A percentile compares a stretch with the other conserved stretches of the same genome.
These are phyloP conservation scores for Penicillium sp. DNA, from an alignment of 2,329 filamentous ascomycete genomes.

Conservation along the genomic window DNA sequence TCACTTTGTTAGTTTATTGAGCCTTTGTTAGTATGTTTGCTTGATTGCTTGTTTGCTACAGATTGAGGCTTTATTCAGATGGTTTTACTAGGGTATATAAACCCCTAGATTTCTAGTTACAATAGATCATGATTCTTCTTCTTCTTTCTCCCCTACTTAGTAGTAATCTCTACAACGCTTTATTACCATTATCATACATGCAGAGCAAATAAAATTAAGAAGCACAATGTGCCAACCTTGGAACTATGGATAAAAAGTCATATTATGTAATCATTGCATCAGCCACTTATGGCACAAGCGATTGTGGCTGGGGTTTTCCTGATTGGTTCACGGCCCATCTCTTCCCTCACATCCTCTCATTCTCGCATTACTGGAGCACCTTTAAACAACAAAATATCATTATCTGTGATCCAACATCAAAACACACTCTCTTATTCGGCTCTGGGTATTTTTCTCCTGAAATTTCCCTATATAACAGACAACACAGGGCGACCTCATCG, in stretches of 20 bases:
- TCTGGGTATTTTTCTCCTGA: background rate
- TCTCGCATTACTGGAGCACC: background rate
- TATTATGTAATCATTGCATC: background rate
- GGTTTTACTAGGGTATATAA: too few species aligned
- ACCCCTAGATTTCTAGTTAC: too few species aligned
- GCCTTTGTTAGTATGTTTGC: too few species aligned
- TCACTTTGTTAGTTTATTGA: too few species aligned
- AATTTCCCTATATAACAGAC: background rate
- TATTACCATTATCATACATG: too few species aligned
- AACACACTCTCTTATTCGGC: background rate
- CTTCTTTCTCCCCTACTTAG: too few species aligned
- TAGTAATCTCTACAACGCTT: too few species aligned
- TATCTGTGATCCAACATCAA: background rate
- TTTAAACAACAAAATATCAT: background rate
- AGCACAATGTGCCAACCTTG: background rate
- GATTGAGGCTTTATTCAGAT: too few species aligned
- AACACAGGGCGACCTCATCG: background rate
- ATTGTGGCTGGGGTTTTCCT: conserved; percentile 4
- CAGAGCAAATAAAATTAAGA: background rate
- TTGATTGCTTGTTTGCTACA: too few species aligned
- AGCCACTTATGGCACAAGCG: background rate
- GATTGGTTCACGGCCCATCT: conserved; percentile 6
- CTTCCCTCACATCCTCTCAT: conserved; percentile 5
- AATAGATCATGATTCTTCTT: too few species aligned
- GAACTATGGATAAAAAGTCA: background rate